A percentile compares a stretch with the other conserved stretches of the same genome.
These are phyloP conservation scores for Fusarium subglutinans DNA, from an alignment of 2,329 filamentous ascomycete species.

Conservation along the genomic window DNA sequence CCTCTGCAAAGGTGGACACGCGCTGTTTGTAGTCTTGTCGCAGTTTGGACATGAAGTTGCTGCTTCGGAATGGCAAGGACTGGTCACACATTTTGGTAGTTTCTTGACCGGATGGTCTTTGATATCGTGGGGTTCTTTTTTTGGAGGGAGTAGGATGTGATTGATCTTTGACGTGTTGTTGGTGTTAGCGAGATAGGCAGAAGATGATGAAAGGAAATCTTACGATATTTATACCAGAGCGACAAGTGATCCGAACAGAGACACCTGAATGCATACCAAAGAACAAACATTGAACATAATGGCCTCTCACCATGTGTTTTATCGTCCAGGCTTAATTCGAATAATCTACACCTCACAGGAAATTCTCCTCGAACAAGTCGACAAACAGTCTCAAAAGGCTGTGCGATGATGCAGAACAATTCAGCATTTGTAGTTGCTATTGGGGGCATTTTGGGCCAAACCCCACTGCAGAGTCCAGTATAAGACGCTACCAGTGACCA, in stretches of 20 bases:
- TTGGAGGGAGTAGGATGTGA: neutral
- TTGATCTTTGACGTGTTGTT: neutral
- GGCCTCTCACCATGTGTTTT: rapidly evolving
- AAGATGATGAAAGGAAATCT: neutral
- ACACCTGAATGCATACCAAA: rapidly evolving
- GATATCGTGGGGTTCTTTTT: neutral
- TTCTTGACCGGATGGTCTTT: rapidly evolving
- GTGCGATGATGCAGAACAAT: neutral
- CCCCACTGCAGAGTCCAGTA: neutral
- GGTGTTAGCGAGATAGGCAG: neutral
- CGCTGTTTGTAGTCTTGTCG: too few species aligned
- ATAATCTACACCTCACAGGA: rapidly evolving
- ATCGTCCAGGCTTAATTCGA: too few species aligned
- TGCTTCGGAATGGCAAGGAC: neutral
- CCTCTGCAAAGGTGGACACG: neutral
- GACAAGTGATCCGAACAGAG: neutral
- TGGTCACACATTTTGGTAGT: neutral
- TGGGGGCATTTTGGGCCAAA: neutral
- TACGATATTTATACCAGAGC: neutral
- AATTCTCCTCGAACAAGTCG: neutral
- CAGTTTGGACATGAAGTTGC: neutral
- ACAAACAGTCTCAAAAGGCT: too few species aligned
- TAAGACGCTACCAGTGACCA: rapidly evolving
- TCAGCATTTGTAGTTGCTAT: neutral
- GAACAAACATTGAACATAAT: neutral